phyloP scores from a whole-genome alignment of 352 stramenopile species.

The Globisporangium megalacanthum region DNA sequence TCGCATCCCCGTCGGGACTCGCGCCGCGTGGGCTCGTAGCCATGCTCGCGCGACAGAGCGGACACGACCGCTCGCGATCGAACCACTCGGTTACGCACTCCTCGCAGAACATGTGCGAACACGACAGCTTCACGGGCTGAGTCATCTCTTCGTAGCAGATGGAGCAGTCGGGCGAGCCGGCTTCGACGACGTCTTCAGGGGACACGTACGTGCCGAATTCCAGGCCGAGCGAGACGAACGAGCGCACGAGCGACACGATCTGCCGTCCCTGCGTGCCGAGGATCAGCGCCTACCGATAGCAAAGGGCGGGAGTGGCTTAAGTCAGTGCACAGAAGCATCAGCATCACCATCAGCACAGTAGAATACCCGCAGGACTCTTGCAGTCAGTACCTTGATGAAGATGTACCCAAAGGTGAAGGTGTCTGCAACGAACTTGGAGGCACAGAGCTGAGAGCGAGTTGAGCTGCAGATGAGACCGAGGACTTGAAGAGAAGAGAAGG shows the following conservation, averaged over 20 bases:
- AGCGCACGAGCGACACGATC: constrained; percentile 44
- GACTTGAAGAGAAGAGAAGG: neutral
- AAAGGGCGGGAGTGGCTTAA: too few species aligned
- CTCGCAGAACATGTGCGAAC: constrained; percentile 82
- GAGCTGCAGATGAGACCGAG: neutral
- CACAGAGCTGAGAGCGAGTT: constrained; percentile 25
- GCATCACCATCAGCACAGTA: neutral
- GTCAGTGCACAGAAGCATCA: neutral
- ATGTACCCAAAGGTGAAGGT: constrained; percentile 75
- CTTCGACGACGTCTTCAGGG: constrained; percentile 51
- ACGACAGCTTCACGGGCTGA: constrained; percentile 63
- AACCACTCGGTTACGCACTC: constrained; percentile 84
- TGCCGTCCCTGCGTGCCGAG: constrained; percentile 44
- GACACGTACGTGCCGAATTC: constrained; percentile 69
- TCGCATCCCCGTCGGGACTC: constrained; percentile 22
- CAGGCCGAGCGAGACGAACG: constrained; percentile 53
- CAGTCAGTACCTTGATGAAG: constrained; percentile 56
- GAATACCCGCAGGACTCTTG: neutral
- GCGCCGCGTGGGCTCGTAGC: constrained; percentile 14
- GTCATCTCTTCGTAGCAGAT: constrained; percentile 82
- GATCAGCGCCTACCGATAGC: constrained; percentile 34
- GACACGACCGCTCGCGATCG: constrained; percentile 76
- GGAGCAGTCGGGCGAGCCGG: constrained; percentile 60
- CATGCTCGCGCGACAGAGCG: constrained; percentile 63
- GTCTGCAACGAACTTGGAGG: constrained; percentile 69